phyloP scores from a whole-genome alignment of 352 stramenopile species.

The Globisporangium paroecandrum region DNA sequence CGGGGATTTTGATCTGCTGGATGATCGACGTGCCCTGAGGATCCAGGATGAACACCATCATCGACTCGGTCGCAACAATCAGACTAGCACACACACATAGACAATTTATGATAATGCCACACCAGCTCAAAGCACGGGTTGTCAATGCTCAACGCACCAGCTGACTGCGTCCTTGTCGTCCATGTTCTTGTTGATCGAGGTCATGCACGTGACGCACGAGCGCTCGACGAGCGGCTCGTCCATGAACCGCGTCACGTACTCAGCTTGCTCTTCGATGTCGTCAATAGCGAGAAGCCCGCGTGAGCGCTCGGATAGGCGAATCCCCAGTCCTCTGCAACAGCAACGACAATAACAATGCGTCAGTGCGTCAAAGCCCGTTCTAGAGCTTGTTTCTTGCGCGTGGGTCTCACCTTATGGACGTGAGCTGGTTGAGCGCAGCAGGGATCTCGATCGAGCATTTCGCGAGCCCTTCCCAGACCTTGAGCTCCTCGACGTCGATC shows the following conservation, averaged over 20 bases:
- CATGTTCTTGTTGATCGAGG: slow-evolving; percentile 87
- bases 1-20: slow-evolving; percentile 65
- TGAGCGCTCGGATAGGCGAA: slow-evolving; percentile 67
- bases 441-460: slow-evolving; percentile 76
- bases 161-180: slow-evolving; percentile 77
- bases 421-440: slow-evolving; percentile 58
- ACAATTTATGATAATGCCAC: background rate
- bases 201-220: slow-evolving; percentile 84
- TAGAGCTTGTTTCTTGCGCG: no score
- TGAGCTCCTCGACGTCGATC: slow-evolving; percentile 63
- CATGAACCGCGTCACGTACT: slow-evolving; percentile 81
- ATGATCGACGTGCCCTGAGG: slow-evolving; percentile 69
- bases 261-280: slow-evolving; percentile 76
- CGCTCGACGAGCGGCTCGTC: slow-evolving; percentile 71
- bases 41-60: slow-evolving; percentile 76
- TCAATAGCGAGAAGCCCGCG: slow-evolving; percentile 73
- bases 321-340: slow-evolving; percentile 44
- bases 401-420: slow-evolving; percentile 41
- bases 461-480: slow-evolving; percentile 62
- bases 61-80: slow-evolving; percentile 82
- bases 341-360: background rate
- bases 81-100: slow-evolving; percentile 33
- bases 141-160: slow-evolving; percentile 33
- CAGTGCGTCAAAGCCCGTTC: no score
- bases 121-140: background rate